Conservation (phyloP, 129 eudicot species). For the Arctium lappa region DNA sequence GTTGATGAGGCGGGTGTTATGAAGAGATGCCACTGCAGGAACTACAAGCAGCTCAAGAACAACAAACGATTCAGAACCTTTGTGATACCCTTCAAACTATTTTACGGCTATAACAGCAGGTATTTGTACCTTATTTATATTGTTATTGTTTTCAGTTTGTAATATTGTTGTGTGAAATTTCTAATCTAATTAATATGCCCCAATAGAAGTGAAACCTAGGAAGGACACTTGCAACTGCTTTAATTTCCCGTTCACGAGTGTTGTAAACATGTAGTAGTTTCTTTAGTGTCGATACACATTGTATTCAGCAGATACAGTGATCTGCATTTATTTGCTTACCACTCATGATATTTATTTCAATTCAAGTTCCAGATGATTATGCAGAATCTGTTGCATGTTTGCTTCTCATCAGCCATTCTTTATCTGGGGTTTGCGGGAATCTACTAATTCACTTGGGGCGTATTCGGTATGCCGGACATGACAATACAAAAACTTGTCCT, state of each 20-base stretch:
- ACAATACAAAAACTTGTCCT: background rate
- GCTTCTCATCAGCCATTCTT: background rate
- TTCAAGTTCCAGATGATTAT: background rate
- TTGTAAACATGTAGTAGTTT: constrained; percentile 9
- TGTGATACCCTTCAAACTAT: constrained; percentile 89
- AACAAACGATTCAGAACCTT: constrained; percentile 87
- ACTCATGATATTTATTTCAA: background rate
- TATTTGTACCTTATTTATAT: constrained; percentile 6
- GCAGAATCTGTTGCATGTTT: background rate
- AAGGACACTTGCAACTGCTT: constrained; percentile 15
- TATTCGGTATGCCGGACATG: background rate
- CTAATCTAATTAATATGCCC: background rate
- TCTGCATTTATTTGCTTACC: background rate
- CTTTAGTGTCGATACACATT: background rate
- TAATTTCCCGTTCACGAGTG: background rate
- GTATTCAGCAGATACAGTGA: background rate
- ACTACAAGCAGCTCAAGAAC: constrained; percentile 83
- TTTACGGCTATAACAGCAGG: constrained; percentile 48
- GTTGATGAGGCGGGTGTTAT: constrained; percentile 59
- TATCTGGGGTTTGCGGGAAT: background rate
- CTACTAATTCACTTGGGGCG: background rate
- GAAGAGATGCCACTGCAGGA: constrained; percentile 97
- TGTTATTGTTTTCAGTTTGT: constrained; percentile 15
- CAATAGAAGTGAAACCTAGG: constrained; percentile 13
- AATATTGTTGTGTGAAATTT: constrained; percentile 8